These are phyloP conservation scores for Hansfordia pulvinata DNA, from an alignment of 2,329 filamentous ascomycete species.

Conservation along the genomic window DNA sequence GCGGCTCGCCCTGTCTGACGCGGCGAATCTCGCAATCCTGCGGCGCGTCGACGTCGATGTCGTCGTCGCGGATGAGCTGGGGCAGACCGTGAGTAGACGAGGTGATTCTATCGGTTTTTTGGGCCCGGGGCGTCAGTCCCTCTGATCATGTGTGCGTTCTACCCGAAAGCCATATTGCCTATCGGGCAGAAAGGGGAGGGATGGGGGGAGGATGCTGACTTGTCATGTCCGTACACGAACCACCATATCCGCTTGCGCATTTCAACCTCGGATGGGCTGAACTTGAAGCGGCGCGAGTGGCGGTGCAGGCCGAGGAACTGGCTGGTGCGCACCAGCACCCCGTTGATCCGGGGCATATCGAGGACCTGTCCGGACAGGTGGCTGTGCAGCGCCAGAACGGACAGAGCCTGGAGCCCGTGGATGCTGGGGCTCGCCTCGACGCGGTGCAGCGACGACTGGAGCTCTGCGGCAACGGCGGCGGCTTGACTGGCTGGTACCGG, in stretches of 20 bases:
- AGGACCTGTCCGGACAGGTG: slow-evolving; percentile 1
- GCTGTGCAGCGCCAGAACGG: slow-evolving; percentile 1
- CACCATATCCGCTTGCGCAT: slow-evolving; percentile 1
- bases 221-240: slow-evolving; percentile 2
- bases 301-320: slow-evolving; percentile 1
- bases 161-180: too few species aligned
- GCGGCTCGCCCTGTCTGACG: neutral
- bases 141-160: too few species aligned
- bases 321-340: neutral
- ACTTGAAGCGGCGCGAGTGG: slow-evolving; percentile 2
- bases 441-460: too few species aligned
- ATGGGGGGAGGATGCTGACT: too few species aligned
- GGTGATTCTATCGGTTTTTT: neutral
- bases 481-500: too few species aligned
- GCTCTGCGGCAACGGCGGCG: too few species aligned
- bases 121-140: too few species aligned
- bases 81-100: slow-evolving; percentile 1
- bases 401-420: slow-evolving; percentile 1
- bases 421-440: too few species aligned
- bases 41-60: slow-evolving; percentile 2
- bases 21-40: slow-evolving; percentile 1
- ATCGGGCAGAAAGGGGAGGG: too few species aligned
- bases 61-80: neutral
- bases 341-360: neutral
- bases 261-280: slow-evolving; percentile 1